Percentiles rank a stretch among this genome's conserved stretches.
These are phyloP conservation scores for Suhomyces guaymorum DNA, from an alignment of 1,139 yeast species.

Conservation along the genomic window DNA sequence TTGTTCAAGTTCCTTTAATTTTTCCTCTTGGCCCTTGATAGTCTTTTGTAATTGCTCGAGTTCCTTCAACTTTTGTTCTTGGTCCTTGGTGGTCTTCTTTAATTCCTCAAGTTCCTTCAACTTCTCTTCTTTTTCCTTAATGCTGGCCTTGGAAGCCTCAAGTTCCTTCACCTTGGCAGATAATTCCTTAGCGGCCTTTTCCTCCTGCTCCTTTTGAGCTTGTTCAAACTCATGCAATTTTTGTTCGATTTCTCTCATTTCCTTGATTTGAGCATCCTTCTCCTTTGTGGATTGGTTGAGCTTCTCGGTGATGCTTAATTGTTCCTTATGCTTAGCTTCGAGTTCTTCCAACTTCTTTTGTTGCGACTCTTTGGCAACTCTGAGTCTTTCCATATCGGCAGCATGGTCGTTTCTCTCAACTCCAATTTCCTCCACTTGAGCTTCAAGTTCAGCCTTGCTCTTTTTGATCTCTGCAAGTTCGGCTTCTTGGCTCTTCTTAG, in stretches of 20 bases:
- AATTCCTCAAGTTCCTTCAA: conserved; percentile 2
- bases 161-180: background rate
- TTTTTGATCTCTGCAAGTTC: no score
- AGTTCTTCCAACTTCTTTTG: conserved; percentile 3
- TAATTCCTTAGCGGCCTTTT: conserved; percentile 1
- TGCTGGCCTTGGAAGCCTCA: background rate
- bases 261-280: background rate
- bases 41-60: background rate
- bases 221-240: background rate
- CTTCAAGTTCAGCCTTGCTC: no score
- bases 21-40: background rate
- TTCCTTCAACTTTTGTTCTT: background rate
- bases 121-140: background rate
- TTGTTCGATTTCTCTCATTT: background rate
- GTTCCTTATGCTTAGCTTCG: conserved; percentile 1
- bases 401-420: no score
- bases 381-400: no score
- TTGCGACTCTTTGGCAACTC: no score
- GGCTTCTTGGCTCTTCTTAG: no score
- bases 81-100: background rate
- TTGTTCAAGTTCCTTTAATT: conserved; percentile 1
- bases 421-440: no score
- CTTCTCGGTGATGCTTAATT: background rate
- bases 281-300: background rate
- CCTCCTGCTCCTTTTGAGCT: background rate